phyloP scores from a whole-genome alignment of 768 basidiomycete genomes.

The Pulveroboletus sp. region DNA sequence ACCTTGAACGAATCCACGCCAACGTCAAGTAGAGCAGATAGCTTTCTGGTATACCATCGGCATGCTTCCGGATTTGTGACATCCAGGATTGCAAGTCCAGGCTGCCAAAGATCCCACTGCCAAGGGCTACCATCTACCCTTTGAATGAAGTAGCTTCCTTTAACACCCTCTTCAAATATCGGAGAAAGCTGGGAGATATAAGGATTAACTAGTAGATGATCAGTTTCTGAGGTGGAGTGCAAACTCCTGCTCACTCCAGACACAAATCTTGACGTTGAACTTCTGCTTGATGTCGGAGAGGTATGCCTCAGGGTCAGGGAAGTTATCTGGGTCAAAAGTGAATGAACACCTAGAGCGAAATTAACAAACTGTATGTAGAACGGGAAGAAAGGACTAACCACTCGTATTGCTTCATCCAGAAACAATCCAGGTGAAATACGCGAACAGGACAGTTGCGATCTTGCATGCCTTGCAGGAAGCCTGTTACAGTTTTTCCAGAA shows the following conservation, averaged over 20 bases:
- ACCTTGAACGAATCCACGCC: constrained; percentile 56
- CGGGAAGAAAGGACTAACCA: constrained; percentile 38
- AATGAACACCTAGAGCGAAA: constrained; percentile 58
- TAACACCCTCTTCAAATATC: constrained; percentile 65
- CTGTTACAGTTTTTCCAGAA: constrained; percentile 64
- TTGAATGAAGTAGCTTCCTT: constrained; percentile 71
- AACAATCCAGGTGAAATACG: constrained; percentile 77
- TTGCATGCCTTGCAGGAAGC: constrained; percentile 71
- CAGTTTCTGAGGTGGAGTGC: background rate
- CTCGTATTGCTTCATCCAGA: constrained; percentile 73
- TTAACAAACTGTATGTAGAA: background rate
- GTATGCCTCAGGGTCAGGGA: constrained; percentile 70
- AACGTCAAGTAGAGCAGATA: constrained; percentile 42
- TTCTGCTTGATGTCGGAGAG: constrained; percentile 56
- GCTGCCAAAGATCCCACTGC: constrained; percentile 73
- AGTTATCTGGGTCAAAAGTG: constrained; percentile 73
- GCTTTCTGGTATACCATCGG: constrained; percentile 45
- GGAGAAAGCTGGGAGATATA: constrained; percentile 70
- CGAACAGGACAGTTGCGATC: constrained; percentile 60
- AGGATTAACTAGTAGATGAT: constrained; percentile 53
- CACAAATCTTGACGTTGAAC: constrained; percentile 68
- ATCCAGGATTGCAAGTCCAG: constrained; percentile 61
- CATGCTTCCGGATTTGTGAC: constrained; percentile 54
- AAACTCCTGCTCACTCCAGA: constrained; percentile 52
- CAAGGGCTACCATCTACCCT: constrained; percentile 63